phyloP scores from a whole-genome alignment of 176 grass and related monocot genomes.

The Zoysia pacifica region DNA sequence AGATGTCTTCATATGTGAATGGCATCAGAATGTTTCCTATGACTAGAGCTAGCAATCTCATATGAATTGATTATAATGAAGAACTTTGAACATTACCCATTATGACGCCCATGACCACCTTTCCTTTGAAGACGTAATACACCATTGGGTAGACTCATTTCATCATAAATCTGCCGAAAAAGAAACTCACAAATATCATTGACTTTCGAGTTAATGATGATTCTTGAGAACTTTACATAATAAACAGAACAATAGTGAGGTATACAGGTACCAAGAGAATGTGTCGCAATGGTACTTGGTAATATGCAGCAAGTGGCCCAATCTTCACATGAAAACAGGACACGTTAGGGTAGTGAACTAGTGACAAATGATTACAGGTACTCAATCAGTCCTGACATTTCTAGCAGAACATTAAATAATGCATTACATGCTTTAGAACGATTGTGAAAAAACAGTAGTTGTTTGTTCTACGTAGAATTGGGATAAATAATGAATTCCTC shows the following conservation, averaged over 20 bases:
- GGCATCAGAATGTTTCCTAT: constrained; percentile 22
- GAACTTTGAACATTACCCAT: constrained; percentile 61
- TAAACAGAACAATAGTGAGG: constrained; percentile 38
- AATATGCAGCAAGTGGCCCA: constrained; percentile 78
- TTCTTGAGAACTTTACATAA: constrained; percentile 1
- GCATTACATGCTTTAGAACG: constrained; percentile 7
- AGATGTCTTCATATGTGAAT: constrained; percentile 7
- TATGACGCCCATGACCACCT: constrained; percentile 89
- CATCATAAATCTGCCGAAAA: constrained; percentile 78
- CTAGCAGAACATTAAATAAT: constrained; percentile 22
- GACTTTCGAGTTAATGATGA: constrained; percentile 5
- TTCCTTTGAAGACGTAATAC: constrained; percentile 84
- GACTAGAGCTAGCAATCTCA: constrained; percentile 1
- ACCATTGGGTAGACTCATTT: constrained; percentile 88
- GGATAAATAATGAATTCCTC: not conserved
- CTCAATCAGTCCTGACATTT: constrained; percentile 3
- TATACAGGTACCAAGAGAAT: constrained; percentile 72
- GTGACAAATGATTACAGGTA: not conserved
- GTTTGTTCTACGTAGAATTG: constrained; percentile 5
- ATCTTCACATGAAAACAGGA: constrained; percentile 47
- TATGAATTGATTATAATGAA: constrained; percentile 26
- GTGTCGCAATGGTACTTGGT: constrained; percentile 84
- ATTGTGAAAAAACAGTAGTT: not conserved
- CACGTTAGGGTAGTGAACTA: constrained; percentile 27
- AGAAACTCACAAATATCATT: constrained; percentile 4